Base-by-base conservation (phyloP, 1,284 basidiomycete species). In the Xerocomus nothofagi region DNA sequence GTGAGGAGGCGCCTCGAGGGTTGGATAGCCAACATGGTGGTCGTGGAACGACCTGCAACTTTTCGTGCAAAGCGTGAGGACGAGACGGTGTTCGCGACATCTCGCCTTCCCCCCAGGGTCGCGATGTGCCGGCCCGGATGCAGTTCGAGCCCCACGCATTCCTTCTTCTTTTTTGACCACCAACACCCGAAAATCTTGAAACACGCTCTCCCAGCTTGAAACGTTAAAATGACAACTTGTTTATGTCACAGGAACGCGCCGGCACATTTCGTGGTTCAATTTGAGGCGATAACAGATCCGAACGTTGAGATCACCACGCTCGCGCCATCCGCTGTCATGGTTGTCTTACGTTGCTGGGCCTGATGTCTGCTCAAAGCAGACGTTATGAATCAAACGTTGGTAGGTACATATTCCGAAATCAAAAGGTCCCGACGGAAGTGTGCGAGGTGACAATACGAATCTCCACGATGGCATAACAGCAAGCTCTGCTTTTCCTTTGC, bases 11-110 rank as follows among this genome's bases (percentile, higher is more conserved):
- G 42, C 24, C 34, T 48, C 11, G 42, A 27, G 1, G 43, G 20
- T 36, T 33, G 54, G 21, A 31, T 12, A 12, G 44, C 17, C 40
- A 41, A 39, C 51, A 58, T 57, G 46, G 15, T 47, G 36, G 48
- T 56, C 44, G 34, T 52, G 36, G 38, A 38, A 21, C 27, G 29
- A 44, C 33, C 6, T 39, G 33, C 31, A 44, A n/a, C n/a, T n/a
- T n/a, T n/a, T n/a, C n/a, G n/a, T 26, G 10, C 10, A 27, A 27
- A 27, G 26, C 26, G 26, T 27, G 26, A 37, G 26, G 8, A 42
- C 21, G n/a, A n/a, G n/a, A 24, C 18, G 14, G 29, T 50, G n/a
- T 42, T 50, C 50, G 37, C 14, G 29, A 24, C 36, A 15, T 47
- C 10, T 43, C 55, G 49, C 17, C 31, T 38, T 51, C 9, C 33